Conservation (phyloP, 2,329 filamentous ascomycete genomes). For the Diaporthe eres region DNA sequence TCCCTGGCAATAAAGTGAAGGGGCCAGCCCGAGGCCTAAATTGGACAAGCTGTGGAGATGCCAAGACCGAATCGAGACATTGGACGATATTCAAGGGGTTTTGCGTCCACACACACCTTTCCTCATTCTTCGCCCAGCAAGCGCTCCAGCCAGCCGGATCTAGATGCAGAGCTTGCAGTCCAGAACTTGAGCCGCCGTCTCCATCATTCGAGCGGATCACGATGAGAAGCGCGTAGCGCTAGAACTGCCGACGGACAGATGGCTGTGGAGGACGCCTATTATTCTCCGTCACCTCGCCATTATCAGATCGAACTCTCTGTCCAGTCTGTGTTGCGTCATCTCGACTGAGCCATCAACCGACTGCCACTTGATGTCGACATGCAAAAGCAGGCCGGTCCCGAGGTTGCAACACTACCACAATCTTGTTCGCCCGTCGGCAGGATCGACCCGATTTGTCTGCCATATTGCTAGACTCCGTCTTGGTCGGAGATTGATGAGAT, state of each 20-base stretch:
- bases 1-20: conserved; percentile 19
- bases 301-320: conserved; percentile 8
- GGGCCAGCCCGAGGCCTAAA: conserved; percentile 13
- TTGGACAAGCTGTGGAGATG: conserved; percentile 25
- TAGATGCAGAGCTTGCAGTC: neutral
- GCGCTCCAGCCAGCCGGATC: conserved; percentile 8
- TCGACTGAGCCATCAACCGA: neutral
- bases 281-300: conserved; percentile 5
- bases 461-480: conserved; percentile 10
- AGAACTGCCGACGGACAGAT: conserved; percentile 23
- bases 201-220: conserved; percentile 18
- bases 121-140: neutral
- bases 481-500: conserved; percentile 26
- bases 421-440: neutral
- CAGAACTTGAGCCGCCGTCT: neutral
- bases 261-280: conserved; percentile 23
- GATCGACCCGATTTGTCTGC: conserved; percentile 1
- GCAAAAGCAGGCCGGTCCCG: neutral
- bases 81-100: conserved; percentile 24
- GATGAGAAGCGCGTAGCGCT: conserved; percentile 14
- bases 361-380: neutral
- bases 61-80: conserved; percentile 30
- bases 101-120: conserved; percentile 27
- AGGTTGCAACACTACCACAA: conserved; percentile 5
- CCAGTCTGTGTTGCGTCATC: conserved; percentile 9